These are phyloP conservation scores for Diaporthe australafricana DNA, from an alignment of 2,329 filamentous ascomycete species.

Conservation along the genomic window DNA sequence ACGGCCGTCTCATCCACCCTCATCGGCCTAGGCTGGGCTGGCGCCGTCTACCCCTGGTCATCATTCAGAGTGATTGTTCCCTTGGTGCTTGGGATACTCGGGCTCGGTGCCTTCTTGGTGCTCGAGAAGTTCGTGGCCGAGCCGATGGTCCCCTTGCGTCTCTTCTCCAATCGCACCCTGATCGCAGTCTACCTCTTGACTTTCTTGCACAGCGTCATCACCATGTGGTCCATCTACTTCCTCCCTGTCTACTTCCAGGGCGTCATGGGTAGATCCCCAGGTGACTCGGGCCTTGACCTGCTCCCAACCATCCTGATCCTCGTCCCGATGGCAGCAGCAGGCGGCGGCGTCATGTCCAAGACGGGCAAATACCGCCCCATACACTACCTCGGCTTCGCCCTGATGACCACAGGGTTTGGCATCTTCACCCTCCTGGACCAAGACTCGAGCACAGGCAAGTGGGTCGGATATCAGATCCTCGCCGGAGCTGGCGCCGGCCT, in stretches of 20 bases:
- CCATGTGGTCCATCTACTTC: slow-evolving; percentile 50
- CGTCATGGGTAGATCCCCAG: slow-evolving; percentile 45
- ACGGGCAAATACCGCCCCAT: slow-evolving; percentile 4
- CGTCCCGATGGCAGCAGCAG: slow-evolving; percentile 38
- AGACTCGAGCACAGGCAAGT: slow-evolving; percentile 50
- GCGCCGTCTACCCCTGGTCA: slow-evolving; percentile 4
- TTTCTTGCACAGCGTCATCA: slow-evolving; percentile 50
- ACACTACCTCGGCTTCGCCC: slow-evolving; percentile 41
- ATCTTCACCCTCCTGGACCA: slow-evolving; percentile 51
- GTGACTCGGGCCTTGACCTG: slow-evolving; percentile 42
- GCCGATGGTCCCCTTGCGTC: slow-evolving; percentile 52
- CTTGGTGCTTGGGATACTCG: neutral
- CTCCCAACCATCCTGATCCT: slow-evolving; percentile 39
- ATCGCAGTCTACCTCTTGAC: slow-evolving; percentile 46
- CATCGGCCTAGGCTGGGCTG: slow-evolving; percentile 10
- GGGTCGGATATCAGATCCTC: slow-evolving; percentile 57
- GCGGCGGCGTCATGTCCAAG: slow-evolving; percentile 37
- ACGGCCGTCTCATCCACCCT: slow-evolving; percentile 4
- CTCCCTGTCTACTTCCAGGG: slow-evolving; percentile 59
- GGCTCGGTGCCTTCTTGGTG: neutral
- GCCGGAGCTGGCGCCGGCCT: slow-evolving; percentile 55
- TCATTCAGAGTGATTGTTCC: slow-evolving; percentile 8
- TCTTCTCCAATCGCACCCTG: slow-evolving; percentile 57
- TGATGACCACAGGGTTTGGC: slow-evolving; percentile 50
- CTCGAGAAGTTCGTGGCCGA: slow-evolving; percentile 38